These are phyloP conservation scores for Xylaria sp. DNA, from an alignment of 2,329 filamentous ascomycete species.

Conservation along the genomic window DNA sequence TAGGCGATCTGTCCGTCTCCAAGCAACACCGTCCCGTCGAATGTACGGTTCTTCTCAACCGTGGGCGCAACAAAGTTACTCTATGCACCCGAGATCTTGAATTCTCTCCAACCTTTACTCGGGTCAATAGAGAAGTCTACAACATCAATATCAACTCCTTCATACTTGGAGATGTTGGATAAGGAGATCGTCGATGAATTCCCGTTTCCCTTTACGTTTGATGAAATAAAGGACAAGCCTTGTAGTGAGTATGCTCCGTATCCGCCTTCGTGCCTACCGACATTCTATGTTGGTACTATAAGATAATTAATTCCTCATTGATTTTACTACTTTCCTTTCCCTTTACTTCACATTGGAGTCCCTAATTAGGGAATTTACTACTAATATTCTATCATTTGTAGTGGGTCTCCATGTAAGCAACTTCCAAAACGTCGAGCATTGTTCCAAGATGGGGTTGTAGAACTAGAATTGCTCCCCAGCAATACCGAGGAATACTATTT, in stretches of 20 bases:
- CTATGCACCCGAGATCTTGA: slow-evolving; percentile 33
- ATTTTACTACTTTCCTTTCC: background rate
- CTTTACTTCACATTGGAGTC: background rate
- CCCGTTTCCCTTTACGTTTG: slow-evolving; percentile 31
- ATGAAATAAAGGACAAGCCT: slow-evolving; percentile 19
- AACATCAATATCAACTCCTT: slow-evolving; percentile 23
- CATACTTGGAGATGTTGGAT: slow-evolving; percentile 25
- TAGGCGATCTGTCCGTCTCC: slow-evolving; percentile 34
- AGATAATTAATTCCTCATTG: background rate
- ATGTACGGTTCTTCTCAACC: slow-evolving; percentile 33
- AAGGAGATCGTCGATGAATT: slow-evolving; percentile 28
- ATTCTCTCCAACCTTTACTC: slow-evolving; percentile 21
- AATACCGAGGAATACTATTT: slow-evolving; percentile 2
- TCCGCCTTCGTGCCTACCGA: background rate
- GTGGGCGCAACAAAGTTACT: slow-evolving; percentile 33
- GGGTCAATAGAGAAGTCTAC: slow-evolving; percentile 16
- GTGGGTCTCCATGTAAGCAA: slow-evolving; percentile 35
- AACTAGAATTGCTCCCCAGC: background rate
- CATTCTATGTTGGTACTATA: too few relatives aligned
- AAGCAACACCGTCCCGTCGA: slow-evolving; percentile 32
- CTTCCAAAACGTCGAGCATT: background rate
- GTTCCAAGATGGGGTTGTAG: background rate
- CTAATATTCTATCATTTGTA: slow-evolving; percentile 21
- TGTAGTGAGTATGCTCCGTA: slow-evolving; percentile 24
- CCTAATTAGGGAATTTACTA: background rate